Percentiles rank a stretch among this genome's conserved stretches.
Conservation (phyloP, 495 filamentous ascomycete species). For the Penicillium longicatenatum region DNA sequence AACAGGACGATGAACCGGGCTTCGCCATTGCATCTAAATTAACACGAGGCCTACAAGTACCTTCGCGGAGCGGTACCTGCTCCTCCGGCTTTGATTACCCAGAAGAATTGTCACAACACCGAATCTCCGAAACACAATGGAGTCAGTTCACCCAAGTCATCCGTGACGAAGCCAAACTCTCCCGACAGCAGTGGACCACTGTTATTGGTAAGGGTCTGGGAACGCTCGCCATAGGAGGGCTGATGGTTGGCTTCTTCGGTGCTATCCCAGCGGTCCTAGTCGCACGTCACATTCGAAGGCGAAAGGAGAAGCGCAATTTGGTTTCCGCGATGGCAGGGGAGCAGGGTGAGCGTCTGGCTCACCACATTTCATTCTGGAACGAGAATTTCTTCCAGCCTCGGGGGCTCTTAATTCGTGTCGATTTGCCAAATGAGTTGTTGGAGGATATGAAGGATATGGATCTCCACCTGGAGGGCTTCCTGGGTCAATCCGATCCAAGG, state of each 20-base stretch:
- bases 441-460: constrained; percentile 31
- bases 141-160: constrained; percentile 33
- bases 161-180: constrained; percentile 33
- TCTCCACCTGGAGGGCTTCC: constrained; percentile 10
- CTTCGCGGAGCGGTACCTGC: constrained; percentile 26
- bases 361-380: constrained; percentile 37
- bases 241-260: constrained; percentile 38
- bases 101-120: constrained; percentile 21
- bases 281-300: constrained; percentile 16
- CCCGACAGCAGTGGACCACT: constrained; percentile 35
- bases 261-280: constrained; percentile 34
- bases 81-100: constrained; percentile 42
- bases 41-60: constrained; percentile 36
- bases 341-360: constrained; percentile 16
- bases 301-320: constrained; percentile 35
- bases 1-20: constrained; percentile 20
- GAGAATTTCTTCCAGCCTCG: constrained; percentile 33
- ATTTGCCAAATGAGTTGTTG: constrained; percentile 35
- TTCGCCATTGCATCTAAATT: constrained; percentile 24
- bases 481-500: not conserved
- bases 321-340: constrained; percentile 20
- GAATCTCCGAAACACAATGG: constrained; percentile 32
- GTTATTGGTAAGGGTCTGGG: constrained; percentile 38
- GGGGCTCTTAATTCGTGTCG: constrained; percentile 39
- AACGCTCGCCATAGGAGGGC: constrained; percentile 32